Evolutionary conservation across 1,284 basidiomycete genomes (phyloP), one percentile per base, ranked within the genome.

Genomic region (Heterobasidion irregulare): DNA sequence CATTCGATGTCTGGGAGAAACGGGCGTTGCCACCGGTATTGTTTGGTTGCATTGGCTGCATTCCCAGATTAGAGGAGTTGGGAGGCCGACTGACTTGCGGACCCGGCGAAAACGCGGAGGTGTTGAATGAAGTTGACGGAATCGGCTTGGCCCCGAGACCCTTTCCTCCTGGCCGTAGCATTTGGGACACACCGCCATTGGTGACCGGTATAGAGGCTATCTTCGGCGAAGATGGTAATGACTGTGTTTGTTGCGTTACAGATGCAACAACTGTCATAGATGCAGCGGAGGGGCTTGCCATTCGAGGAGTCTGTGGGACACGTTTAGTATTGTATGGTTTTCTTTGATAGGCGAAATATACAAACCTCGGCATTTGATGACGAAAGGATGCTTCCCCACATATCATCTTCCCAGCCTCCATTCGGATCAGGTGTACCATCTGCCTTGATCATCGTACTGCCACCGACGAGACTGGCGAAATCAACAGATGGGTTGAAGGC

Each of bases 371-470:
- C 68, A 47, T 71, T 60, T 52, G 64, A 26, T 26, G 26, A 63
- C 13, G 68, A 79, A 59, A 90, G 78, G 52, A 92, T 88, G 57
- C 77, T 88, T 8, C 82, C 86, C 89, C 86, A 92, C 2, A 84
- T 79, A 64, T 91, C 88, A 56, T 91, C 87, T 59, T 87, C 85
- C 86, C 84, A 89, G 47, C 73, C 70, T 38, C 70, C 69, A 18
- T 70, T 66, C 41, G 61, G 65, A 50, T 77, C 75, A n/a, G 69
- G 66, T 16, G 70, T 64, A 3, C 72, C 71, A 54, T 80, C 76
- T 5, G 78, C 67, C 59, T 78, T 81, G 53, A 77, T 72, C 2
- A 71, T 68, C 9, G 68, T 59, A 5, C 66, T 57, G 55, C 79
- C 76, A 10, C 80, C 82, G 2, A 92, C 86, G 2, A 92, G 73